Evolutionary conservation across 768 basidiomycete species (phyloP).

Genomic region (Collybia nuda): DNA sequence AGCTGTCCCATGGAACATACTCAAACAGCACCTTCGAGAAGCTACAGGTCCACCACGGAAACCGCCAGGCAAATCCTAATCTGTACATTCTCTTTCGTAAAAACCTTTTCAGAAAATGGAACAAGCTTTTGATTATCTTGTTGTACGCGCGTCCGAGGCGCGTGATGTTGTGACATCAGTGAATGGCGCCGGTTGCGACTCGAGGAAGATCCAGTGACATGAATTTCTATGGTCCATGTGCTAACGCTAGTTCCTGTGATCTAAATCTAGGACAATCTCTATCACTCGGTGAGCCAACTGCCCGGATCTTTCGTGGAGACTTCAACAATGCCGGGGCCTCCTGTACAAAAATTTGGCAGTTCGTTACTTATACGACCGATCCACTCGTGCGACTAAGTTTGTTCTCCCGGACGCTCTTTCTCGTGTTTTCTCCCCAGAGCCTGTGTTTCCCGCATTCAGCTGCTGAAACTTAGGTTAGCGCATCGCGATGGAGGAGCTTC

Average conservation of each 20-base stretch:
- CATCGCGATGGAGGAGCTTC: constrained; percentile 33
- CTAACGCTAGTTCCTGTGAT: constrained; percentile 19
- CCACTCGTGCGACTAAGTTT: constrained; percentile 1
- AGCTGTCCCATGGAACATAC: too few relatives aligned
- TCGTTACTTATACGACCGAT: constrained; percentile 10
- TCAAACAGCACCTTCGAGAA: too few relatives aligned
- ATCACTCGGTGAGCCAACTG: not conserved
- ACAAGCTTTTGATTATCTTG: constrained; percentile 14
- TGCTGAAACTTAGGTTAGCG: constrained; percentile 7
- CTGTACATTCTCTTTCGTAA: too few relatives aligned
- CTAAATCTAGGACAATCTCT: constrained; percentile 12
- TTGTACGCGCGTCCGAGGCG: constrained; percentile 1
- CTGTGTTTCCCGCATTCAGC: constrained; percentile 9
- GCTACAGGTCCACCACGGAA: too few relatives aligned
- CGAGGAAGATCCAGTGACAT: constrained; percentile 18
- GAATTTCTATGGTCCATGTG: constrained; percentile 21
- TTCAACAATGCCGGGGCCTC: not conserved
- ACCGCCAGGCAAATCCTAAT: too few relatives aligned
- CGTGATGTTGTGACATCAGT: constrained; percentile 10
- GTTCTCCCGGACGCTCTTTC: constrained; percentile 5
- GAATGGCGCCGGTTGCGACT: constrained; percentile 3
- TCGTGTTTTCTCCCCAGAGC: constrained; percentile 14
- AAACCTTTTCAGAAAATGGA: too few relatives aligned
- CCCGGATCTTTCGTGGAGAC: constrained; percentile 13
- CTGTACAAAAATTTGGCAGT: constrained; percentile 4